A percentile compares a stretch with the other conserved stretches of the same genome.
Evolutionary conservation across 345 rosid genomes (phyloP).

Genomic region (Populus pruinosa): DNA sequence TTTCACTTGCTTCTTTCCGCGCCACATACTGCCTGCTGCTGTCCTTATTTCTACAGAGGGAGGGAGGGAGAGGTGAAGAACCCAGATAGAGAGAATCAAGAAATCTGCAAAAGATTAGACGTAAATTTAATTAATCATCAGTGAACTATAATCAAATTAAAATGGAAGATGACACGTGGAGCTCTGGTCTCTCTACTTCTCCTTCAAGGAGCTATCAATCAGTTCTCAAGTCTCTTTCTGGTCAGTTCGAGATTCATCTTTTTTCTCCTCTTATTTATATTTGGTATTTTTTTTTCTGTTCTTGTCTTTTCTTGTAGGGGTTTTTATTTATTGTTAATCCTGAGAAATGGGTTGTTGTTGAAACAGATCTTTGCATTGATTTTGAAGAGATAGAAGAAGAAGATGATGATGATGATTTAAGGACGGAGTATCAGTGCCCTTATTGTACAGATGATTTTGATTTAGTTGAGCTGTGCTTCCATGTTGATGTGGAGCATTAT

Average conservation of each 20-base stretch:
- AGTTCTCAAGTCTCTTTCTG: constrained; percentile 17
- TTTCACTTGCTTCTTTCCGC: not conserved
- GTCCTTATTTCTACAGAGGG: not conserved
- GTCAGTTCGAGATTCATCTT: not conserved
- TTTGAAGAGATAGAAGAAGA: constrained; percentile 17
- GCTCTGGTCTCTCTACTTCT: constrained; percentile 12
- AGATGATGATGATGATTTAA: constrained; percentile 15
- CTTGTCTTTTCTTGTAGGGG: not conserved
- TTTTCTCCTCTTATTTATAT: not conserved
- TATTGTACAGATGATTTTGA: constrained; percentile 23
- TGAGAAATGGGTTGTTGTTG: constrained; percentile 6
- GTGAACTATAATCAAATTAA: not conserved
- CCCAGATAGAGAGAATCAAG: not conserved
- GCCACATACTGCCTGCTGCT: too few relatives aligned
- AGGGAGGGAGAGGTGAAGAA: not conserved
- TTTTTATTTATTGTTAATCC: not conserved
- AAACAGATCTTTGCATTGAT: constrained; percentile 29
- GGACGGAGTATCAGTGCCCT: constrained; percentile 31
- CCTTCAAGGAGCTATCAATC: constrained; percentile 29
- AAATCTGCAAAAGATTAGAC: not conserved
- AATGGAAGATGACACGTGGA: constrained; percentile 27
- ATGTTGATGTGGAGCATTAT: constrained; percentile 25
- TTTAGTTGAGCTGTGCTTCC: constrained; percentile 31
- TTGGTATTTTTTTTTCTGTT: not conserved
- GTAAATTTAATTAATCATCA: not conserved